Conservation (phyloP, 1,284 basidiomycete genomes). For the Tylopilus sp. region DNA sequence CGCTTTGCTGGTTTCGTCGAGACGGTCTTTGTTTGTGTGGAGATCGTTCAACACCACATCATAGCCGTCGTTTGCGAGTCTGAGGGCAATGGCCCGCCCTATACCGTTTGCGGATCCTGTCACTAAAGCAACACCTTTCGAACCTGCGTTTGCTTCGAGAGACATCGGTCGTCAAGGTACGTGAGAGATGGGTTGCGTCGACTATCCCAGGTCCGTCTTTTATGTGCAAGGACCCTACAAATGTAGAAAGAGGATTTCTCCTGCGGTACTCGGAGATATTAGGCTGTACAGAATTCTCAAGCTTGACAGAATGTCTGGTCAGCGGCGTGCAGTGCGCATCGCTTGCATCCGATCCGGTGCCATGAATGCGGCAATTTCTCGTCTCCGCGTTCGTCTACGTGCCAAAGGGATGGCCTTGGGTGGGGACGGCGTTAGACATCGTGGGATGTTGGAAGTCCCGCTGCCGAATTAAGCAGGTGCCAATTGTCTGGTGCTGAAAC, state of each 20-base stretch:
- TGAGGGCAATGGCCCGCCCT: constrained; percentile 46
- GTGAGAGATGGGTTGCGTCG: not conserved
- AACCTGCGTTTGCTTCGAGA: not conserved
- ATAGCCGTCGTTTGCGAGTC: constrained; percentile 50
- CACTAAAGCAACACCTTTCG: constrained; percentile 43
- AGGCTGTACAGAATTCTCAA: not conserved
- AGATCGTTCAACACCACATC: constrained; percentile 51
- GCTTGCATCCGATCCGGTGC: too few species aligned
- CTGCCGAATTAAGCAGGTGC: not conserved
- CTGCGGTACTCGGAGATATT: not conserved
- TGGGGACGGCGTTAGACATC: not conserved
- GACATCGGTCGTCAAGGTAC: constrained; percentile 8
- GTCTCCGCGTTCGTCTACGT: not conserved
- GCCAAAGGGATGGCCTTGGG: not conserved
- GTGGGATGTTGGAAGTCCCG: not conserved
- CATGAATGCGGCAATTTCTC: not conserved
- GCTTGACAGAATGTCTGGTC: too few species aligned
- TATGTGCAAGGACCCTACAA: not conserved
- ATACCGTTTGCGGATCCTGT: constrained; percentile 51
- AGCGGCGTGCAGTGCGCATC: too few species aligned
- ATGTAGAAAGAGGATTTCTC: not conserved
- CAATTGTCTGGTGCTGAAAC: too few species aligned
- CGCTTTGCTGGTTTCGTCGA: constrained; percentile 35
- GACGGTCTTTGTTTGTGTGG: constrained; percentile 21
- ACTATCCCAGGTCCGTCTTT: not conserved